A percentile compares a stretch with the other conserved stretches of the same genome.
Evolutionary conservation across 208 protist genomes (phyloP).

Genomic region (Phytomonas sp.): DNA sequence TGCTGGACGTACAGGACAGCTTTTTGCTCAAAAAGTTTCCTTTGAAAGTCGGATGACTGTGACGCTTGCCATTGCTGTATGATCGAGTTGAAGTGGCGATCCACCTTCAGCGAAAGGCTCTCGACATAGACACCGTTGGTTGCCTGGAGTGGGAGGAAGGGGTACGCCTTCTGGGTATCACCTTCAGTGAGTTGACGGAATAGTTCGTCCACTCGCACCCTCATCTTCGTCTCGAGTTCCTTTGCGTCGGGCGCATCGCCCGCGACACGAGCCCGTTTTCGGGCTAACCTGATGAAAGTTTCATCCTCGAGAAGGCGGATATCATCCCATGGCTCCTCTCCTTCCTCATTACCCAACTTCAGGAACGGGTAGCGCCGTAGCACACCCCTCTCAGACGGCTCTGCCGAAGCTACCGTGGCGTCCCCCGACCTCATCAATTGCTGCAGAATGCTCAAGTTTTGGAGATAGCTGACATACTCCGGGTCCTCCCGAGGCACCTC

Average conservation of each 20-base stretch:
- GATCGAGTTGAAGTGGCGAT: slow-evolving; percentile 35
- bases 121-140: slow-evolving; percentile 35
- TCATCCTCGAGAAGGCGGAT: slow-evolving; percentile 47
- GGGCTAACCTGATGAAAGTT: slow-evolving; percentile 43
- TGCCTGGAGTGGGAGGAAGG: slow-evolving; percentile 44
- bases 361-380: slow-evolving; percentile 62
- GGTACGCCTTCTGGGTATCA: slow-evolving; percentile 31
- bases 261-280: slow-evolving; percentile 21
- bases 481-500: slow-evolving; percentile 39
- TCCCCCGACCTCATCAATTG: slow-evolving; percentile 10
- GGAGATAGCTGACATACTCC: slow-evolving; percentile 58
- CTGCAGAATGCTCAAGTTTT: slow-evolving; percentile 33
- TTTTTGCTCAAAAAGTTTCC: slow-evolving; percentile 20
- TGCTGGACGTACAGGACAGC: slow-evolving; percentile 32
- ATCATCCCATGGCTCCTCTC: slow-evolving; percentile 42
- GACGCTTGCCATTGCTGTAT: slow-evolving; percentile 12
- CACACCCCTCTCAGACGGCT: slow-evolving; percentile 12
- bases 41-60: slow-evolving; percentile 4
- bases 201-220: slow-evolving; percentile 40
- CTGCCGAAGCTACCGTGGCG: neutral
- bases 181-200: slow-evolving; percentile 42
- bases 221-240: slow-evolving; percentile 39
- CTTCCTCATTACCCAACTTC: slow-evolving; percentile 7
- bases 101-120: slow-evolving; percentile 35
- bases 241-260: slow-evolving; percentile 16